A percentile compares a stretch with the other conserved stretches of the same genome.
These are phyloP conservation scores for Pseudogymnoascus sp. DNA, from an alignment of 2,329 filamentous ascomycete genomes.

Conservation along the genomic window DNA sequence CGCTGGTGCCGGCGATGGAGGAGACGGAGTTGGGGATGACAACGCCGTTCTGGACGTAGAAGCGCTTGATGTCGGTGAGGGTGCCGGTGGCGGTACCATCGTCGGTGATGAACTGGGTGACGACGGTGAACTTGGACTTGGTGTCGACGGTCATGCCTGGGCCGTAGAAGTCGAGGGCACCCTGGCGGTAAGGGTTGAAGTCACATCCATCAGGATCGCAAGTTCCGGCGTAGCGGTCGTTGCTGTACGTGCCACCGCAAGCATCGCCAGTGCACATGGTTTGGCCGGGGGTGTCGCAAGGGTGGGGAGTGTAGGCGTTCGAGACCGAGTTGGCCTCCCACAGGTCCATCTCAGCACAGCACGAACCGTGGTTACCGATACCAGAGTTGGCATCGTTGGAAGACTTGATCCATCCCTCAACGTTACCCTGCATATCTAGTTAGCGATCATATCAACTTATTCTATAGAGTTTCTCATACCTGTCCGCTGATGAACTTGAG, in stretches of 20 bases:
- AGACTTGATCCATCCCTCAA: slow-evolving; percentile 41
- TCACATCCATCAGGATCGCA: slow-evolving; percentile 56
- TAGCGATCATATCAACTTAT: slow-evolving; percentile 18
- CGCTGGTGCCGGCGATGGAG: slow-evolving; percentile 34
- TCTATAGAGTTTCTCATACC: slow-evolving; percentile 27
- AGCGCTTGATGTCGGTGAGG: slow-evolving; percentile 44
- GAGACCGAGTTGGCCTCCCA: slow-evolving; percentile 56
- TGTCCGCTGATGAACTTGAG: slow-evolving; percentile 45
- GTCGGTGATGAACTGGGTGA: slow-evolving; percentile 49
- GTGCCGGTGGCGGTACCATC: slow-evolving; percentile 18
- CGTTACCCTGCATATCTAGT: slow-evolving; percentile 37
- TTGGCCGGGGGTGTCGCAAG: slow-evolving; percentile 38
- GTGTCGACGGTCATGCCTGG: slow-evolving; percentile 45
- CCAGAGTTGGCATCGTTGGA: slow-evolving; percentile 44
- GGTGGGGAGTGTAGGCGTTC: slow-evolving; percentile 49
- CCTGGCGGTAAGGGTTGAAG: slow-evolving; percentile 52
- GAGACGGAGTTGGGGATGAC: slow-evolving; percentile 43
- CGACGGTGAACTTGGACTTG: slow-evolving; percentile 43
- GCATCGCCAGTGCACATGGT: slow-evolving; percentile 33
- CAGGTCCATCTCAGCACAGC: slow-evolving; percentile 61
- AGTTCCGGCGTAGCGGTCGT: slow-evolving; percentile 42
- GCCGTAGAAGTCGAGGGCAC: slow-evolving; percentile 48
- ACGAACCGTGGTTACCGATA: slow-evolving; percentile 45
- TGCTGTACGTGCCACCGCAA: slow-evolving; percentile 32
- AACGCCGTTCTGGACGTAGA: slow-evolving; percentile 47